A percentile compares a stretch with the other conserved stretches of the same genome.
phyloP scores from a whole-genome alignment of 1,284 basidiomycete genomes.

The Violaceomyces palustris region DNA sequence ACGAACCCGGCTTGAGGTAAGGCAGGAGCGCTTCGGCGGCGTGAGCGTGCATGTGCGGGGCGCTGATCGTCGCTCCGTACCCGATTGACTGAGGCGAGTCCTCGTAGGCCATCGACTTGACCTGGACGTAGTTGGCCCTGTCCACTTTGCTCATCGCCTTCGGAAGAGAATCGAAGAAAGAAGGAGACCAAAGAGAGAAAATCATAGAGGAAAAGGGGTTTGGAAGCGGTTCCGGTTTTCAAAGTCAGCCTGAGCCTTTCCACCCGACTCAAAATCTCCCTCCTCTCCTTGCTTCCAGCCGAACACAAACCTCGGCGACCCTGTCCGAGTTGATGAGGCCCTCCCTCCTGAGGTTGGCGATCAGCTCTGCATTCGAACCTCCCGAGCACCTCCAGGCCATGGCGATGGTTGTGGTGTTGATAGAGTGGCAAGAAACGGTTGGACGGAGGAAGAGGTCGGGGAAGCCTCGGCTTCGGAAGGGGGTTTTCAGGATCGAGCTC shows the following conservation, averaged over 20 bases:
- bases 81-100: conserved; percentile 80
- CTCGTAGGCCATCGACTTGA: conserved; percentile 58
- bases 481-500: no score
- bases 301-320: conserved; percentile 17
- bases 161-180: no score
- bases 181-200: no score
- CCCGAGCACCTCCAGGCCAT: conserved; percentile 82
- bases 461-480: no score
- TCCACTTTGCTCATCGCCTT: conserved; percentile 37
- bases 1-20: conserved; percentile 65
- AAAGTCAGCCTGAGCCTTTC: no score
- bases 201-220: no score
- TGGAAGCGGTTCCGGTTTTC: no score
- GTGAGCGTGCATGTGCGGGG: conserved; percentile 81
- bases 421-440: no score
- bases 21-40: conserved; percentile 69
- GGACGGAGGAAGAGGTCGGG: no score
- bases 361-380: conserved; percentile 65
- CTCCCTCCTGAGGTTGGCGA: conserved; percentile 62
- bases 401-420: no score
- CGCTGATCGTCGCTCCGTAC: conserved; percentile 77
- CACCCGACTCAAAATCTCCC: not conserved
- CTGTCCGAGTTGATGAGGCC: conserved; percentile 57
- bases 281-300: no score
- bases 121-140: conserved; percentile 62